These are phyloP conservation scores for Telfairia occidentalis DNA, from an alignment of 331 rosid species.

Conservation along the genomic window DNA sequence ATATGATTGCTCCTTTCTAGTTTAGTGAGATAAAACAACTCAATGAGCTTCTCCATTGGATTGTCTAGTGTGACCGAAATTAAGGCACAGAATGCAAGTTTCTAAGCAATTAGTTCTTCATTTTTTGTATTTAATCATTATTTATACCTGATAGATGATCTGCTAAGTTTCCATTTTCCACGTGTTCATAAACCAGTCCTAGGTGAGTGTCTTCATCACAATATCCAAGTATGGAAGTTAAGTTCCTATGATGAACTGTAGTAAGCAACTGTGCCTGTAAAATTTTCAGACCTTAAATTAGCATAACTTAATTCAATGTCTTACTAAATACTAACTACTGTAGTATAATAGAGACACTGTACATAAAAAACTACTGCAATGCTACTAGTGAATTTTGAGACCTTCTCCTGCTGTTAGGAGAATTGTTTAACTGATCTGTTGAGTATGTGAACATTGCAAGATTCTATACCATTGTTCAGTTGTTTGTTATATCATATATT, in stretches of 20 bases:
- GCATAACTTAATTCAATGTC: neutral
- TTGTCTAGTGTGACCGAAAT: neutral
- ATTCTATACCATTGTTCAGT: neutral
- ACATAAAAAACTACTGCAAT: neutral
- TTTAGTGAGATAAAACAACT: neutral
- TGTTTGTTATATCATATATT: neutral
- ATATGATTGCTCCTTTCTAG: neutral
- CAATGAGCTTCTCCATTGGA: neutral
- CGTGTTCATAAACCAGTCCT: slow-evolving; percentile 19
- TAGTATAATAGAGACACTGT: neutral
- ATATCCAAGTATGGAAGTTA: slow-evolving; percentile 16
- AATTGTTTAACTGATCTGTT: neutral
- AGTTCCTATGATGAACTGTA: slow-evolving; percentile 17
- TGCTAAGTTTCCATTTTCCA: slow-evolving; percentile 18
- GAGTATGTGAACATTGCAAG: neutral
- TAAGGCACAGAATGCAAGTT: neutral
- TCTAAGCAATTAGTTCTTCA: neutral
- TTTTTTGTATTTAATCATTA: neutral
- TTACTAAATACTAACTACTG: neutral
- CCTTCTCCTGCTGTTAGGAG: neutral
- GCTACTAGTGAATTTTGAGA: neutral
- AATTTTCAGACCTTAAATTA: neutral
- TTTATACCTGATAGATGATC: slow-evolving; percentile 3
- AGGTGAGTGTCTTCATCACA: slow-evolving; percentile 12
- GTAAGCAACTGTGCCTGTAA: slow-evolving; percentile 14